Evolutionary conservation across 768 basidiomycete genomes (phyloP), one percentile per base, ranked within the genome.

Genomic region (Mycena kentingensis): DNA sequence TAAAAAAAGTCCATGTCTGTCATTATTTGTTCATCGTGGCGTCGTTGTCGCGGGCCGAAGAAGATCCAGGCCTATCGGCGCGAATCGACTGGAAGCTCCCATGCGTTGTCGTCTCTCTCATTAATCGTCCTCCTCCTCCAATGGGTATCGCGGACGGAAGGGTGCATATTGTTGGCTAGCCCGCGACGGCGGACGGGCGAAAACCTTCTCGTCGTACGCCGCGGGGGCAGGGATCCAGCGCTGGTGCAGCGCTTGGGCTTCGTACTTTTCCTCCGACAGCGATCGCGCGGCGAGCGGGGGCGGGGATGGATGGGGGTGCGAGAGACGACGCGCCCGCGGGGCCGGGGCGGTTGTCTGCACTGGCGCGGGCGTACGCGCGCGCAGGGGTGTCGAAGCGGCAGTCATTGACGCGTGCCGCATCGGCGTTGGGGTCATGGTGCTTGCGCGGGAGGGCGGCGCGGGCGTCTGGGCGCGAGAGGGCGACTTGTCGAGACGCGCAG

Each of bases 241-340:
- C 63, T 86, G 79, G 53, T 80, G 83, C 37, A 83, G 51, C 13
- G 51, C 66, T 44, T 76, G 71, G 16, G 71, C 80, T 65, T 74
- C 71, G 57, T 79, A 73, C 57, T 84, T 86, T 71, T 86, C 85
- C 63, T 88, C 86, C 48, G 83, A 84, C 55, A 81, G 75, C 28
- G 83, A 80, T 47, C 85, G 80, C 44, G 61, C 18, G 7, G 48
- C 65, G 69, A 84, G 79, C 74, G 81, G 83, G 41, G 79, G 77
- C 46, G 83, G 80, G 22, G 80, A 78, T 15, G 79, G n/a, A n/a
- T n/a, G n/a, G n/a, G n/a, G 71, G 34, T 72, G 70, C 19, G 82
- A 80, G 62, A 81, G 71, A 53, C 73, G 69, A 39, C 83, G 81
- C 15, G 77, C 69, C 25, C 61, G 62, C 4, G 68, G 69, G 13